Conservation (phyloP, 129 eudicot genomes). For the Artemisia tridentata region DNA sequence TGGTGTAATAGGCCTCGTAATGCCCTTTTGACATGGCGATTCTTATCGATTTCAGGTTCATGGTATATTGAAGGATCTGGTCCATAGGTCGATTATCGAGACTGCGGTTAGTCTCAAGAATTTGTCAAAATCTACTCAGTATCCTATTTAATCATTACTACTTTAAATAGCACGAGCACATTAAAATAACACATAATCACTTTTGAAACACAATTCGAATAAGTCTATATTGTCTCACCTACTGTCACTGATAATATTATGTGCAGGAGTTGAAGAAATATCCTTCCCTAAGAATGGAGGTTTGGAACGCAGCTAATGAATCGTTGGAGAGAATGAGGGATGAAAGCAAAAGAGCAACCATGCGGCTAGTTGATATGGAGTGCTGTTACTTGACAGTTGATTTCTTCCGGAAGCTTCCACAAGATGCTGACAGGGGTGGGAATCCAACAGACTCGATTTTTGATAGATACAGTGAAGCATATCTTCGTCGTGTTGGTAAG, state of each 20-base stretch:
- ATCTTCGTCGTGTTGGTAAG: conserved; percentile 12
- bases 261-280: not conserved
- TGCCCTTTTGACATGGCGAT: not conserved
- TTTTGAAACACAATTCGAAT: no score
- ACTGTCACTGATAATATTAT: not conserved
- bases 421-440: conserved; percentile 8
- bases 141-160: no score
- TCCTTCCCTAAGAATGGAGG: conserved; percentile 15
- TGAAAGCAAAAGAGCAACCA: conserved; percentile 6
- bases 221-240: not conserved
- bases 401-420: conserved; percentile 13
- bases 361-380: conserved; percentile 10
- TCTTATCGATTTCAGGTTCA: conserved; percentile 2
- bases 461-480: conserved; percentile 12
- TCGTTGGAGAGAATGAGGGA: conserved; percentile 1
- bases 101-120: not conserved
- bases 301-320: not conserved
- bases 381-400: conserved; percentile 12
- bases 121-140: no score
- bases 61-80: conserved; percentile 12
- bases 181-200: no score
- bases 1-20: not conserved
- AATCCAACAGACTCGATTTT: conserved; percentile 3
- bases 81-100: not conserved
- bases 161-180: no score